Percentiles rank a stretch among this genome's conserved stretches.
phyloP scores from a whole-genome alignment of 805 yeast genomes.

The Wickerhamiella nectarea region DNA sequence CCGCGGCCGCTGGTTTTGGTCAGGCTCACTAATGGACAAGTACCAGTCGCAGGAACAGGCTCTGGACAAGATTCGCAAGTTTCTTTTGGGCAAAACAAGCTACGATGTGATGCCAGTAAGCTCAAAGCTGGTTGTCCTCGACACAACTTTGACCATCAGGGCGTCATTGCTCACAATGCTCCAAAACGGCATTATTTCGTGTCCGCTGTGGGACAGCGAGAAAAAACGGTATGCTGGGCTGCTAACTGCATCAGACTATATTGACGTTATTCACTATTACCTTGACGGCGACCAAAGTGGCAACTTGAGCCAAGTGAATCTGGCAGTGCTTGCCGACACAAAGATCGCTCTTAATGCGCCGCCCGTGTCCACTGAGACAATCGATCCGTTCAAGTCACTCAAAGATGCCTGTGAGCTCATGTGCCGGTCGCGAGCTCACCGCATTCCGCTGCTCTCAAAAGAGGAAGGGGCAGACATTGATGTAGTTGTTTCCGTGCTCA shows the following conservation, averaged over 20 bases:
- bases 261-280: conserved; percentile 88
- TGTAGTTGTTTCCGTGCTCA: conserved; percentile 85
- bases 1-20: too few relatives aligned
- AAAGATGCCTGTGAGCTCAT: conserved; percentile 89
- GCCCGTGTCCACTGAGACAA: conserved; percentile 72
- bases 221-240: conserved; percentile 88
- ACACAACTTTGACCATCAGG: conserved; percentile 78
- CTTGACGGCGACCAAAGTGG: conserved; percentile 64
- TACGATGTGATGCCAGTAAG: conserved; percentile 95
- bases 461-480: conserved; percentile 88
- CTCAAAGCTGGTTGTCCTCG: conserved; percentile 82
- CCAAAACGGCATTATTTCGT: conserved; percentile 89
- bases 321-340: conserved; percentile 74
- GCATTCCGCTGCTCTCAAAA: conserved; percentile 88
- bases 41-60: conserved; percentile 47
- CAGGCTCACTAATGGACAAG: conserved; percentile 7
- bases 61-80: conserved; percentile 66
- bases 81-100: conserved; percentile 79
- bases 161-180: conserved; percentile 78
- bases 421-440: conserved; percentile 76
- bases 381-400: conserved; percentile 79
- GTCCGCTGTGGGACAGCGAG: conserved; percentile 91
- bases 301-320: conserved; percentile 68
- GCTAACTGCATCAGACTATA: conserved; percentile 80
- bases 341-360: conserved; percentile 78